Base-by-base conservation (phyloP, 352 stramenopile genomes). In the Thraustochytrium sp. region DNA sequence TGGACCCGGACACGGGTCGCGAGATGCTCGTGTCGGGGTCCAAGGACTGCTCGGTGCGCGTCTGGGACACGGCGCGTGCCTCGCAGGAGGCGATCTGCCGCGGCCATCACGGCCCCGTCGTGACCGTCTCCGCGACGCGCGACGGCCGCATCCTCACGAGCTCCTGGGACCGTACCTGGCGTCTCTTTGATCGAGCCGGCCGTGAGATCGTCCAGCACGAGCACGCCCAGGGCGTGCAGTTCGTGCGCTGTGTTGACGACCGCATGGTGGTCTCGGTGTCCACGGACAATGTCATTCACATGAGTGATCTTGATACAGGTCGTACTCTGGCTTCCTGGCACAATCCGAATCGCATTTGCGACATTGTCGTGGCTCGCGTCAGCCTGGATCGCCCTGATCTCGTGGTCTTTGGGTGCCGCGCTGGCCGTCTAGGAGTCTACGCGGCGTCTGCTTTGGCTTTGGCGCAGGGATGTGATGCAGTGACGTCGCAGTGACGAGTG, bases 221-320 rank as follows among this genome's bases (percentile, higher is more conserved):
- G 59, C 59, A 72, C 59, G 46, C 42, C 26, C 59, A 31, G 8
- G 59, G 59, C 21, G 59, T 72, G 26, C 59, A 72, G 36, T 72
- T 72, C 46, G 59, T 72, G 40, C 34, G 40, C 3, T 4, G 42
- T 18, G 36, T 72, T 26, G n/a, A 72, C 40, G 59, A 72, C 40
- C 8, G 26, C 18, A 21, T 72, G 9, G 59, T 44, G 13, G 40
- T 72, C 0, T 72, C 59, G 0, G 59, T 72, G 21, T 72, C 59
- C 34, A 72, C 59, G 8, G 59, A 72, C 59, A 72, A 72, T 72
- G 59, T 72, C 34, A 72, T 72, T 49, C 59, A 72, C 36, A 72
- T 72, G 59, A 46, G 9, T n/a, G 59, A 72, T 3, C 9, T 72
- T 49, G 16, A 18, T 5, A 72, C 59, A 44, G 59, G 59, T 31